These are phyloP conservation scores for Torulaspora globosa DNA, from an alignment of 1,139 yeast species.

Conservation along the genomic window DNA sequence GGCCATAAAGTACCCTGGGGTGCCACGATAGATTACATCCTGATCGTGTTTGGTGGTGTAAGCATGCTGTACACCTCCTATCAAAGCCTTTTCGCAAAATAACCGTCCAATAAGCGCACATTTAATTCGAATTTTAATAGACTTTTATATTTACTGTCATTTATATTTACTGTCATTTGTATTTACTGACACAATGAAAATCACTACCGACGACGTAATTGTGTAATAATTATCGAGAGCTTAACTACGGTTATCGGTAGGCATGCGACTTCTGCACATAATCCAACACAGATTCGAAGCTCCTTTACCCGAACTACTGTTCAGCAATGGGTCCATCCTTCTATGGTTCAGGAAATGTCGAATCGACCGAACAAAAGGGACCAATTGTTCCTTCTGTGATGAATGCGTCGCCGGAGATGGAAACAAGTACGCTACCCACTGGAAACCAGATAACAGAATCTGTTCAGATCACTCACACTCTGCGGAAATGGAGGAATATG, in stretches of 20 bases:
- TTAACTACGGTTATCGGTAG: neutral
- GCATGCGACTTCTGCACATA: neutral
- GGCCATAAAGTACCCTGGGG: conserved; percentile 23
- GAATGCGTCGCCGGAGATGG: conserved; percentile 15
- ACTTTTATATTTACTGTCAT: too few species aligned
- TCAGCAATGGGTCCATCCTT: conserved; percentile 17
- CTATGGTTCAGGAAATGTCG: conserved; percentile 12
- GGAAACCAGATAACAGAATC: conserved; percentile 31
- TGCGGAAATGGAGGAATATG: conserved; percentile 17
- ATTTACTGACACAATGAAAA: neutral
- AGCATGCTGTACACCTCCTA: conserved; percentile 66
- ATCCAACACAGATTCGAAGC: neutral
- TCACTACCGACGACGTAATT: conserved; percentile 2
- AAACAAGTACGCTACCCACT: conserved; percentile 17
- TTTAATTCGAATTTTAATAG: conserved; percentile 1
- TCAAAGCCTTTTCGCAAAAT: conserved; percentile 43
- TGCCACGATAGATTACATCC: conserved; percentile 42
- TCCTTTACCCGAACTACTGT: neutral
- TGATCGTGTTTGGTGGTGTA: conserved; percentile 53
- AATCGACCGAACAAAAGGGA: conserved; percentile 4
- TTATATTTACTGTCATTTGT: conserved; percentile 1
- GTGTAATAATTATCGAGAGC: neutral
- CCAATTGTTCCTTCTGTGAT: conserved; percentile 20
- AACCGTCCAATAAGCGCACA: conserved; percentile 4
- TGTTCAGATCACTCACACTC: conserved; percentile 19